A percentile compares a stretch with the other conserved stretches of the same genome.
phyloP scores from a whole-genome alignment of 331 rosid species.

The Malus hybrid region DNA sequence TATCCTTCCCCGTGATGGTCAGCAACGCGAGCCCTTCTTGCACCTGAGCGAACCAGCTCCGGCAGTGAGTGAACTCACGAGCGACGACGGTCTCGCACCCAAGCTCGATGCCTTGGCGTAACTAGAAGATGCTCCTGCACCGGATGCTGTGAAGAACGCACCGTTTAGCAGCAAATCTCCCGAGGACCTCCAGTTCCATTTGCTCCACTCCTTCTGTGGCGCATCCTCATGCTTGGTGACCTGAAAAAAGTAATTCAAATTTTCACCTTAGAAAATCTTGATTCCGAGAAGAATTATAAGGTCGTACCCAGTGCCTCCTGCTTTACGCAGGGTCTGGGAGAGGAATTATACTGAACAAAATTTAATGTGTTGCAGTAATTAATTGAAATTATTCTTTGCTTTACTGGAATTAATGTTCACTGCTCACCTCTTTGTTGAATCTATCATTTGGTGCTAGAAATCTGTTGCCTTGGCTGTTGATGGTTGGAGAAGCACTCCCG shows the following conservation, averaged over 20 bases:
- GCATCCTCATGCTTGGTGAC: conserved; percentile 63
- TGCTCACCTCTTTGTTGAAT: conserved; percentile 60
- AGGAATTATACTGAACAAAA: background rate
- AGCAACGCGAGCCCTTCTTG: conserved; percentile 63
- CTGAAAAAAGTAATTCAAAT: conserved; percentile 16
- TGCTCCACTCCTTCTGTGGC: conserved; percentile 55
- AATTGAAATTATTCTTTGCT: too few relatives aligned
- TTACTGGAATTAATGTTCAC: background rate
- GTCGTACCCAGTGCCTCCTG: too few relatives aligned
- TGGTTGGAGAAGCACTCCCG: conserved; percentile 87
- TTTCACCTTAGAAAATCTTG: background rate
- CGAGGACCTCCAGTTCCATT: conserved; percentile 84
- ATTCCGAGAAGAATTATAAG: background rate
- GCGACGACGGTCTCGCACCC: conserved; percentile 67
- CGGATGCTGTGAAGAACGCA: conserved; percentile 74
- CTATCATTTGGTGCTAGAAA: conserved; percentile 62
- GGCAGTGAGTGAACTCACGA: conserved; percentile 57
- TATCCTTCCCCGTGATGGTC: background rate
- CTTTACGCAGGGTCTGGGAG: too few relatives aligned
- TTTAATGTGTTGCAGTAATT: background rate
- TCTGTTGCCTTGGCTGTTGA: conserved; percentile 90
- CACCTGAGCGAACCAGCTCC: conserved; percentile 66
- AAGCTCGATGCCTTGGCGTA: conserved; percentile 83
- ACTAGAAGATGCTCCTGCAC: conserved; percentile 64
- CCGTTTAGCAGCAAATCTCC: conserved; percentile 85